phyloP scores from a whole-genome alignment of 2,329 filamentous ascomycete species.

The Epicoccum nigrum region DNA sequence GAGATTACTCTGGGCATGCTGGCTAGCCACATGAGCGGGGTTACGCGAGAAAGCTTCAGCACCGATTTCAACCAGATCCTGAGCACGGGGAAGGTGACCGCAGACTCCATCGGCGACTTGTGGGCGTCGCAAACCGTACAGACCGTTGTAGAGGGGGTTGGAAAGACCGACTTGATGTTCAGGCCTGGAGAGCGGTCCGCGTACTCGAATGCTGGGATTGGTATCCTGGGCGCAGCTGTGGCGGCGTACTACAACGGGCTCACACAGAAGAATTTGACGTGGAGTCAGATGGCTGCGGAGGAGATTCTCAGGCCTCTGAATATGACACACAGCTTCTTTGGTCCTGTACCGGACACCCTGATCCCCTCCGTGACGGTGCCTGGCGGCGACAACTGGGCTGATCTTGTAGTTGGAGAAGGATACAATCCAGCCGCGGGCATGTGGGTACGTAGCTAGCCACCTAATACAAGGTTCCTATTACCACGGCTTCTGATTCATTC shows the following conservation, averaged over 20 bases:
- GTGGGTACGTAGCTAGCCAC: constrained; percentile 25
- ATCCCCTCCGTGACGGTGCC: constrained; percentile 29
- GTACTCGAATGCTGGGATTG: constrained; percentile 39
- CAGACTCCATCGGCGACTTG: constrained; percentile 31
- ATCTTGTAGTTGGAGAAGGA: constrained; percentile 34
- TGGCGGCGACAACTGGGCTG: constrained; percentile 35
- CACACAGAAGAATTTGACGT: constrained; percentile 20
- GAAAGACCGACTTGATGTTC: constrained; percentile 35
- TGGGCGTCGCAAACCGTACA: constrained; percentile 32
- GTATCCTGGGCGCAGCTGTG: constrained; percentile 36
- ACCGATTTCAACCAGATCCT: constrained; percentile 39
- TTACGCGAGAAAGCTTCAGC: constrained; percentile 39
- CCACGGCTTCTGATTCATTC: not conserved
- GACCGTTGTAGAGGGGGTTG: constrained; percentile 26
- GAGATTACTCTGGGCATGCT: constrained; percentile 42
- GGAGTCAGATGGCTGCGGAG: constrained; percentile 29
- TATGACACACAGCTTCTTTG: constrained; percentile 15
- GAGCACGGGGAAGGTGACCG: constrained; percentile 30
- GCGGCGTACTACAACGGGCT: constrained; percentile 34
- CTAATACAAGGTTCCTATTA: not conserved
- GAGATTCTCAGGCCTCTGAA: constrained; percentile 32
- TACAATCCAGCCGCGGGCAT: constrained; percentile 42
- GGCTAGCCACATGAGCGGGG: constrained; percentile 39
- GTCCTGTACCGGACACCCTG: constrained; percentile 13
- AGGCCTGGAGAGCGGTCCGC: constrained; percentile 37